Evolutionary conservation across 257 asterid genomes (phyloP).

Genomic region (Prunella vulgaris): DNA sequence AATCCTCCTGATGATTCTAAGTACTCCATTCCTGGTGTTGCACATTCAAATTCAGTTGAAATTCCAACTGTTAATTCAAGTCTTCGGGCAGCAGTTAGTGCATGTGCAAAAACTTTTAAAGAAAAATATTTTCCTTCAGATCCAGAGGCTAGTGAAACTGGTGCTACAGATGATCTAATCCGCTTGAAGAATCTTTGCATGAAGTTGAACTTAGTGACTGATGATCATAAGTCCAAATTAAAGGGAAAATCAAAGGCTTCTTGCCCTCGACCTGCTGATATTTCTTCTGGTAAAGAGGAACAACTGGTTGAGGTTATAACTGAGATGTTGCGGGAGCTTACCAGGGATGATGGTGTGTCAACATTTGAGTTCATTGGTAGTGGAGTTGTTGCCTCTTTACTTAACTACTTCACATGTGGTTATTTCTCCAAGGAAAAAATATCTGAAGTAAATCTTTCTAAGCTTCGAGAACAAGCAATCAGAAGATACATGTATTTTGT

Average conservation of each 20-base stretch:
- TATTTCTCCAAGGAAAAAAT: conserved; percentile 69
- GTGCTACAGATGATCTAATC: conserved; percentile 79
- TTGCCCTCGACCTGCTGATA: conserved; percentile 42
- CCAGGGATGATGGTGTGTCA: conserved; percentile 94
- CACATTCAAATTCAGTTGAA: conserved; percentile 54
- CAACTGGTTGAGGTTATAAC: conserved; percentile 59
- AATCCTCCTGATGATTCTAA: conserved; percentile 52
- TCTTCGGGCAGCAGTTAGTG: conserved; percentile 68
- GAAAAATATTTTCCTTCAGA: conserved; percentile 81
- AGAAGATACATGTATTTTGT: conserved; percentile 82
- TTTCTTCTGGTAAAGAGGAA: conserved; percentile 59
- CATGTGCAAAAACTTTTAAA: conserved; percentile 79
- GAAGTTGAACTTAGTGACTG: conserved; percentile 59
- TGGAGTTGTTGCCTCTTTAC: conserved; percentile 81
- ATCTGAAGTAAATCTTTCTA: conserved; percentile 63
- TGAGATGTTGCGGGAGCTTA: conserved; percentile 82
- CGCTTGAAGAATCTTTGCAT: conserved; percentile 75
- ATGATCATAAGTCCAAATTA: conserved; percentile 57
- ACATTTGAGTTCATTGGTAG: conserved; percentile 97
- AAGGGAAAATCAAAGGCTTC: conserved; percentile 90
- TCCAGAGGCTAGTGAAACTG: conserved; percentile 60
- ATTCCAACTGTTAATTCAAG: conserved; percentile 50
- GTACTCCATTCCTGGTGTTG: conserved; percentile 36
- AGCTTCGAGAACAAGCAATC: conserved; percentile 79
- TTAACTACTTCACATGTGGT: conserved; percentile 86